phyloP scores from a whole-genome alignment of 495 filamentous ascomycete genomes.

The Aspergillus hancockii region DNA sequence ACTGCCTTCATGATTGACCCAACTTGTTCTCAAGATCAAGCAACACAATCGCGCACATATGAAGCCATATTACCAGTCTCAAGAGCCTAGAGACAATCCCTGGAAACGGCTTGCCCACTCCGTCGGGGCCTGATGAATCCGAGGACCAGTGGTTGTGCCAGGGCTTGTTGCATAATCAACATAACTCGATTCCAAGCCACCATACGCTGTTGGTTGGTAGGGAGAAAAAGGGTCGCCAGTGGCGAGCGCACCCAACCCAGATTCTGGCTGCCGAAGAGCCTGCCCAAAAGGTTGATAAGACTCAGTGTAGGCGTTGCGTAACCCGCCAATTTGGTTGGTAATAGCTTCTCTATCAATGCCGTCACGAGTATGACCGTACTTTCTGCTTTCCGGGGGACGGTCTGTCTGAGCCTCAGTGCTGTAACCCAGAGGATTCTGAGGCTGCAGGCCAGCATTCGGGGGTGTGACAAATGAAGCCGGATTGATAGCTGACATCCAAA shows the following conservation, averaged over 20 bases:
- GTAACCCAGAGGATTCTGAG: constrained; percentile 38
- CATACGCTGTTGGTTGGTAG: constrained; percentile 34
- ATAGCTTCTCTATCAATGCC: constrained; percentile 34
- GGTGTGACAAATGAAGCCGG: constrained; percentile 91
- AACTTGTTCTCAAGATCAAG: constrained; percentile 2
- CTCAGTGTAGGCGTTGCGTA: constrained; percentile 40
- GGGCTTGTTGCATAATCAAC: constrained; percentile 32
- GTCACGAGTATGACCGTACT: constrained; percentile 32
- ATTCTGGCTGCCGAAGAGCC: constrained; percentile 31
- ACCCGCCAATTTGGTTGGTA: constrained; percentile 33
- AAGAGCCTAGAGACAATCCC: constrained; percentile 53
- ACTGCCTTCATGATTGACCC: neutral
- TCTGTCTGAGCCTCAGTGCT: constrained; percentile 35
- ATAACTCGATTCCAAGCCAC: constrained; percentile 35
- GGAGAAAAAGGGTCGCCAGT: constrained; percentile 39
- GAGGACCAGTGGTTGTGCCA: constrained; percentile 29
- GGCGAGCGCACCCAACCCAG: constrained; percentile 25
- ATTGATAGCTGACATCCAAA: constrained; percentile 99
- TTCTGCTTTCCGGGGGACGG: constrained; percentile 35
- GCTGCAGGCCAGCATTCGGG: constrained; percentile 66
- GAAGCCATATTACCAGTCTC: constrained; percentile 9
- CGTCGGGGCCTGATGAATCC: constrained; percentile 37
- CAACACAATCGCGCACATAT: neutral
- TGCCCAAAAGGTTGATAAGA: constrained; percentile 40
- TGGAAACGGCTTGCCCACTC: constrained; percentile 52